A percentile compares a stretch with the other conserved stretches of the same genome.
Evolutionary conservation across 495 filamentous ascomycete genomes (phyloP).

Genomic region (Darksidea phi): DNA sequence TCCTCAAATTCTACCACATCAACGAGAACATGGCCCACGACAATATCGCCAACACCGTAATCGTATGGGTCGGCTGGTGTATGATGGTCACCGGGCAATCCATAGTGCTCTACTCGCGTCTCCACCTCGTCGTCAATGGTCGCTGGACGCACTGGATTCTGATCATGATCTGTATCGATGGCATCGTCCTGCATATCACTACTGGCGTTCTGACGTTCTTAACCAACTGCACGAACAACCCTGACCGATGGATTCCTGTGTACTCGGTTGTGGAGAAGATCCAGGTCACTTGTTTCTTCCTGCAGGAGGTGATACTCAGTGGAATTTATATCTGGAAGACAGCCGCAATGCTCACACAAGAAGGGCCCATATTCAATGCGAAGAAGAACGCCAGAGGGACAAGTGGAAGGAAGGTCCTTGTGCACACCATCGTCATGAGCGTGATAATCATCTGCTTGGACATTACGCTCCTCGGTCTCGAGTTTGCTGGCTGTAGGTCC

Average conservation of each 20-base stretch:
- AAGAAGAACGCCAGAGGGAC: conserved; percentile 6
- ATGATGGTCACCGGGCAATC: conserved; percentile 32
- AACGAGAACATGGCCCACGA: background rate
- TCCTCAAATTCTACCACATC: conserved; percentile 23
- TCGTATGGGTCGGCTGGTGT: conserved; percentile 20
- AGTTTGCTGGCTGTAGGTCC: conserved; percentile 18
- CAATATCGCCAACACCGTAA: conserved; percentile 9
- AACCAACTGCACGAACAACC: conserved; percentile 9
- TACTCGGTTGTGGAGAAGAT: conserved; percentile 17
- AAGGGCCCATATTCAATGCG: conserved; percentile 5
- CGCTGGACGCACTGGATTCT: conserved; percentile 19
- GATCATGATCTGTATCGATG: conserved; percentile 32
- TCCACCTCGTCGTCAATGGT: conserved; percentile 24
- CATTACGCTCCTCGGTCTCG: conserved; percentile 18
- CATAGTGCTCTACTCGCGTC: conserved; percentile 31
- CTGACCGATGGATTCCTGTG: background rate
- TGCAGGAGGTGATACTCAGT: conserved; percentile 20
- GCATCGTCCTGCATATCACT: conserved; percentile 14
- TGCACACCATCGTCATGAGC: conserved; percentile 25
- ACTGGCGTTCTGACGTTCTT: conserved; percentile 12
- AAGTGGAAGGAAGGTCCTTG: conserved; percentile 2
- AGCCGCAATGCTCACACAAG: background rate
- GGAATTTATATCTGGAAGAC: conserved; percentile 22
- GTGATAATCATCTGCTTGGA: conserved; percentile 31
- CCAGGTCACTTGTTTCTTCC: conserved; percentile 21